Conservation (phyloP, 2,329 filamentous ascomycete genomes). For the Apiospora pterosperma region DNA sequence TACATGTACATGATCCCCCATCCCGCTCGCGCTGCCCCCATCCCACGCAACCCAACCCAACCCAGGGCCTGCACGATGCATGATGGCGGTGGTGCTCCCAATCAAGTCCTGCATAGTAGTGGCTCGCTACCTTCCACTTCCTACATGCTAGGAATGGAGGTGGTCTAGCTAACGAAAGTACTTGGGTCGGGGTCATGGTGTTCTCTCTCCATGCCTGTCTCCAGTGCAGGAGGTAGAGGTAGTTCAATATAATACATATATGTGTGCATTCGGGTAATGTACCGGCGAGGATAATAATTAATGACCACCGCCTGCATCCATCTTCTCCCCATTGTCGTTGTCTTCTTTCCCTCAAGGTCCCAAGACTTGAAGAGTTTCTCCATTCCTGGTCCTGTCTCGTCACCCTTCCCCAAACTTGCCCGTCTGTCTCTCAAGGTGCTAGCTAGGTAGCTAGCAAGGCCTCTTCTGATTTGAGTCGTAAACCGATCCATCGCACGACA, state of each 20-base stretch:
- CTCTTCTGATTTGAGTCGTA: neutral
- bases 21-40: neutral
- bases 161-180: neutral
- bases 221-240: neutral
- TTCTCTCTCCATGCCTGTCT: neutral
- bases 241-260: neutral
- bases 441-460: neutral
- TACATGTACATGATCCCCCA: neutral
- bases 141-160: neutral
- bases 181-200: neutral
- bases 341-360: neutral
- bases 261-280: neutral
- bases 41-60: neutral
- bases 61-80: neutral
- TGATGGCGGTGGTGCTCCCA: neutral
- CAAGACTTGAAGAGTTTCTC: neutral
- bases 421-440: neutral
- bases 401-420: neutral
- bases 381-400: neutral
- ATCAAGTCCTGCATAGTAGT: neutral
- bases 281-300: neutral
- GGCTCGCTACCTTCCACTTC: neutral
- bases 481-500: slow-evolving; percentile 1
- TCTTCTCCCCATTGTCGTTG: neutral
- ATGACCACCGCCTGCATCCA: neutral